These are phyloP conservation scores for Glaciozyma antarctica DNA, from an alignment of 768 basidiomycete genomes.

Conservation along the genomic window DNA sequence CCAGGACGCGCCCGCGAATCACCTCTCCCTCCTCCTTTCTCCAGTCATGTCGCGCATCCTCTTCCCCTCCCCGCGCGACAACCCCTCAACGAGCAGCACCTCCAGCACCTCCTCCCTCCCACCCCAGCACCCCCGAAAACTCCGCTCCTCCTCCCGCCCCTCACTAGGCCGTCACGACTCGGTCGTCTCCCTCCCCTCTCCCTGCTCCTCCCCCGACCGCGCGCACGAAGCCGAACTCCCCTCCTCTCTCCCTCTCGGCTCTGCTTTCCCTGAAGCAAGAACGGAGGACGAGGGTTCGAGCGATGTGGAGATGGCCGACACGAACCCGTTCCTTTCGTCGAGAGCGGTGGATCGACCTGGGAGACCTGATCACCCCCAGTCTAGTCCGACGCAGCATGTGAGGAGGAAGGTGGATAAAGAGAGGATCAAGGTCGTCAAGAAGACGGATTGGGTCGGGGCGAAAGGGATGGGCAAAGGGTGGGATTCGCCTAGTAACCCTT, in stretches of 20 bases:
- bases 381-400: conserved; percentile 2
- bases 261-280: neutral
- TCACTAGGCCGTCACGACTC: conserved; percentile 8
- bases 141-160: neutral
- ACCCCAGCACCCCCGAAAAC: neutral
- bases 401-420: conserved; percentile 15
- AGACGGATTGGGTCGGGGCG: neutral
- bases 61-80: too few relatives aligned
- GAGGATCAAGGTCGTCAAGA: conserved; percentile 16
- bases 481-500: conserved; percentile 27
- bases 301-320: neutral
- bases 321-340: too few relatives aligned
- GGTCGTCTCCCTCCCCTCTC: conserved; percentile 24
- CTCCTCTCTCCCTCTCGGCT: neutral
- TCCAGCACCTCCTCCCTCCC: neutral
- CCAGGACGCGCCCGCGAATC: too few relatives aligned
- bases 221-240: neutral
- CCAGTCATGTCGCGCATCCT: too few relatives aligned
- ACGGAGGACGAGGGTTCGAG: neutral
- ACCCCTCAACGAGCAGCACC: too few relatives aligned
- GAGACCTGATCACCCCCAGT: conserved; percentile 17
- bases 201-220: neutral
- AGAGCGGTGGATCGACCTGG: neutral
- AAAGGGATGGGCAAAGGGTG: conserved; percentile 11
- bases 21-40: too few relatives aligned